Conservation (phyloP, 495 filamentous ascomycete genomes). For the Bacidia gigantensis region DNA sequence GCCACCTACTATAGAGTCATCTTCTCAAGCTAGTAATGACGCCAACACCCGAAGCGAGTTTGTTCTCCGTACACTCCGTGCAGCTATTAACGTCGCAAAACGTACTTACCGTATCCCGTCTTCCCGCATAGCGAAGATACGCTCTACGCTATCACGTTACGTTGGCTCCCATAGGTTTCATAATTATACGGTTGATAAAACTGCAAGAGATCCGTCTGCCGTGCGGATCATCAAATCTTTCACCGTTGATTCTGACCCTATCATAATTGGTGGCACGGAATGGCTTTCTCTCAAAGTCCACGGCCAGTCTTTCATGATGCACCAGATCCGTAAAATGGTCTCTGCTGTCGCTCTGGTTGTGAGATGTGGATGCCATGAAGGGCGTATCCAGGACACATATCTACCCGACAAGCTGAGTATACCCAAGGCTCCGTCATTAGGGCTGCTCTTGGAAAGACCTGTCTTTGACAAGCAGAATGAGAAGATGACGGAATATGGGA, state of each 20-base stretch:
- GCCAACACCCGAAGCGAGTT: constrained; percentile 28
- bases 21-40: not conserved
- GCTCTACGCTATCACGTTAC: constrained; percentile 55
- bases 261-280: constrained; percentile 78
- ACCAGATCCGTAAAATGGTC: constrained; percentile 98
- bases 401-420: constrained; percentile 57
- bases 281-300: constrained; percentile 94
- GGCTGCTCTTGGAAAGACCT: constrained; percentile 75
- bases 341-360: constrained; percentile 76
- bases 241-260: constrained; percentile 51
- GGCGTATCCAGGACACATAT: constrained; percentile 56
- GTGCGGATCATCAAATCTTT: constrained; percentile 87
- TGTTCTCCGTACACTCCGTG: constrained; percentile 61
- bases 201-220: constrained; percentile 59
- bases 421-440: constrained; percentile 83
- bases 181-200: constrained; percentile 91
- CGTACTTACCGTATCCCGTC: constrained; percentile 66
- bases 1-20: not conserved
- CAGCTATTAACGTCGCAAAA: constrained; percentile 64
- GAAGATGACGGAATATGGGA: constrained; percentile 38
- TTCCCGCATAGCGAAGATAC: constrained; percentile 54
- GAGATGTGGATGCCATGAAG: constrained; percentile 57
- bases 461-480: constrained; percentile 79
- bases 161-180: constrained; percentile 78
- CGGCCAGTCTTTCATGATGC: constrained; percentile 99